These are phyloP conservation scores for Trifolium fragiferum DNA, from an alignment of 306 rosid species.

Conservation along the genomic window DNA sequence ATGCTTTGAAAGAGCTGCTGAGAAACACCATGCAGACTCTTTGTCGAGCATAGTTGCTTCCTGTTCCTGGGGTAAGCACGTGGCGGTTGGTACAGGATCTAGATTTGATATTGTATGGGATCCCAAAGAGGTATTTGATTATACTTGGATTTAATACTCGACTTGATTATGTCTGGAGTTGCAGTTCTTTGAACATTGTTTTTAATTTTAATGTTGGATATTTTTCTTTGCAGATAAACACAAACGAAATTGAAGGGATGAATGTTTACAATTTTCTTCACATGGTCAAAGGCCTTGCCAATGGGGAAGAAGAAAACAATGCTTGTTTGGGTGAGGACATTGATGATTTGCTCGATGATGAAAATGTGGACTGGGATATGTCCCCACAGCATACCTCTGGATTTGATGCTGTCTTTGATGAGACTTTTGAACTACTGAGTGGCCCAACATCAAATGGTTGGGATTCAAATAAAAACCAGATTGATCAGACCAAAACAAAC, in stretches of 20 bases:
- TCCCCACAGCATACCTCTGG: slow-evolving; percentile 68
- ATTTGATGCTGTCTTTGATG: slow-evolving; percentile 78
- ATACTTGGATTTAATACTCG: slow-evolving; percentile 27
- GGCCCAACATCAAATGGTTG: slow-evolving; percentile 40
- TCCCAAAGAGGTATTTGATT: slow-evolving; percentile 62
- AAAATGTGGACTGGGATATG: slow-evolving; percentile 50
- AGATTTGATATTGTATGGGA: slow-evolving; percentile 85
- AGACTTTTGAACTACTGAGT: slow-evolving; percentile 50
- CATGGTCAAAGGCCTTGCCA: slow-evolving; percentile 61
- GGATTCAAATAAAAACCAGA: slow-evolving; percentile 23
- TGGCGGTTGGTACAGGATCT: slow-evolving; percentile 95
- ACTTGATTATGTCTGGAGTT: slow-evolving; percentile 22
- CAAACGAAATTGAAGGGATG: slow-evolving; percentile 60
- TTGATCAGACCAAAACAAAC: slow-evolving; percentile 6
- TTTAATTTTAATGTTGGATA: slow-evolving; percentile 29
- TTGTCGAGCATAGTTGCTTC: slow-evolving; percentile 87
- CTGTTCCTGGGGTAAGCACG: slow-evolving; percentile 95
- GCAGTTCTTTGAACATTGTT: slow-evolving; percentile 14
- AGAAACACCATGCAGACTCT: slow-evolving; percentile 79
- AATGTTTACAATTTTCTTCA: slow-evolving; percentile 78
- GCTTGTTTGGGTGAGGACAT: slow-evolving; percentile 80
- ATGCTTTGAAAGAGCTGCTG: slow-evolving; percentile 95
- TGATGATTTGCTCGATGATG: slow-evolving; percentile 70
- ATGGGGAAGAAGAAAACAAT: slow-evolving; percentile 59
- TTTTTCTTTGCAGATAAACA: slow-evolving; percentile 57